A percentile compares a stretch with the other conserved stretches of the same genome.
Conservation (phyloP, 768 basidiomycete genomes). For the Harrya chromipes region DNA sequence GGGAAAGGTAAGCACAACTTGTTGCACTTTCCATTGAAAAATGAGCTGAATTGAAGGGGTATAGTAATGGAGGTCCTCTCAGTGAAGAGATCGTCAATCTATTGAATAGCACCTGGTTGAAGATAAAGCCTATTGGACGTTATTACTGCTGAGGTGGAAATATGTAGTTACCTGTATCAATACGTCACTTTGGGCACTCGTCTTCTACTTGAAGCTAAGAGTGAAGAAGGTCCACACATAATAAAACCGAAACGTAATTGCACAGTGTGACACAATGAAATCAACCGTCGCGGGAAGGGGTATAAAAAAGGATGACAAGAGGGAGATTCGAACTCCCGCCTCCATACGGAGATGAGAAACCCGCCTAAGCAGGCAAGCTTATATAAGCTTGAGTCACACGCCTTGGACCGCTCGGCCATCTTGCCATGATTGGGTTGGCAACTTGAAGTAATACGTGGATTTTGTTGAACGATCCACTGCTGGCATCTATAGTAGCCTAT, state of each 20-base stretch:
- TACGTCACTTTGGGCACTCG: neutral
- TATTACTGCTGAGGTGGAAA: neutral
- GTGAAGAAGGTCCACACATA: neutral
- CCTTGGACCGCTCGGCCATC: slow-evolving; percentile 63
- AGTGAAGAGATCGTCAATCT: slow-evolving; percentile 1
- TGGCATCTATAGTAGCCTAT: too few species aligned
- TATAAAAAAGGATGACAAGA: slow-evolving; percentile 24
- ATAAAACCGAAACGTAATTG: too few species aligned
- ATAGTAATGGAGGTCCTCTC: slow-evolving; percentile 3
- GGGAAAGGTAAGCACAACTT: slow-evolving; percentile 5
- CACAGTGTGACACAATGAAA: too few species aligned
- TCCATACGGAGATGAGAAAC: slow-evolving; percentile 32
- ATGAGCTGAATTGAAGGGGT: neutral
- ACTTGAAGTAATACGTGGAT: too few species aligned
- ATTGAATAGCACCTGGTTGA: slow-evolving; percentile 6
- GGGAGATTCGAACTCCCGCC: slow-evolving; percentile 36
- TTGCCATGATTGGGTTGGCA: slow-evolving; percentile 30
- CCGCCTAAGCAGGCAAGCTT: slow-evolving; percentile 27
- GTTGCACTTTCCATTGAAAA: neutral
- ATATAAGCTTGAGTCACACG: slow-evolving; percentile 54
- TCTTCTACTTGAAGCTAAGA: neutral
- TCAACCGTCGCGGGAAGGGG: too few species aligned
- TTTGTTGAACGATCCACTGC: too few species aligned
- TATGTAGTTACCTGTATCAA: too few species aligned
- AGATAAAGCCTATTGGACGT: slow-evolving; percentile 2